A percentile compares a stretch with the other conserved stretches of the same genome.
These are phyloP conservation scores for Coniochaeta sp. DNA, from an alignment of 2,329 filamentous ascomycete genomes.

Conservation along the genomic window DNA sequence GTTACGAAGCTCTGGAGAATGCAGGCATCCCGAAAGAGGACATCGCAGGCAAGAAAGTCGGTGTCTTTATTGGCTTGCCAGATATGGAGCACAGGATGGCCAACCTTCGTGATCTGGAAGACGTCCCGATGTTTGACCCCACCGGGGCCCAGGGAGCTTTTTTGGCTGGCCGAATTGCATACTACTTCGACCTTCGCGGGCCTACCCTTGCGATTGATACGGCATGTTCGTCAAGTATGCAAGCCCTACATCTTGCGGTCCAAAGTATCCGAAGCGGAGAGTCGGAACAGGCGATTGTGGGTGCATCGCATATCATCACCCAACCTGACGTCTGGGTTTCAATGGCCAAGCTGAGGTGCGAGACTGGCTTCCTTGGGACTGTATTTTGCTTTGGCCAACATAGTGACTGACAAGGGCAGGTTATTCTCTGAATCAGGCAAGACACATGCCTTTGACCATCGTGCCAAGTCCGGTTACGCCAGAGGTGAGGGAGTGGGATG, in stretches of 20 bases:
- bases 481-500: constrained; percentile 34
- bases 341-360: constrained; percentile 8
- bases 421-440: constrained; percentile 11
- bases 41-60: constrained; percentile 7
- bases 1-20: constrained; percentile 21
- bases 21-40: constrained; percentile 11
- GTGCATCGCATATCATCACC: constrained; percentile 5
- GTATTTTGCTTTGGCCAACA: background rate
- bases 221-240: constrained; percentile 11
- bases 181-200: constrained; percentile 13
- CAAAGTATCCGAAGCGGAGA: constrained; percentile 9
- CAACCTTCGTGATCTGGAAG: constrained; percentile 13
- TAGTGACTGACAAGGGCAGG: background rate
- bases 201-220: constrained; percentile 12
- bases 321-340: constrained; percentile 9
- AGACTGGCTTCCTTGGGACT: background rate
- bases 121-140: constrained; percentile 13
- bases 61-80: constrained; percentile 8
- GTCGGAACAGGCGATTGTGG: constrained; percentile 3
- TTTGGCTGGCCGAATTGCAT: constrained; percentile 13
- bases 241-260: constrained; percentile 9
- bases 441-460: constrained; percentile 23
- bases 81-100: constrained; percentile 8
- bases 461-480: constrained; percentile 32
- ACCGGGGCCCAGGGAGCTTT: constrained; percentile 15